Evolutionary conservation across 2,329 filamentous ascomycete genomes (phyloP), one percentile per base, ranked within the genome.

Genomic region (Neospermospora avenae): DNA sequence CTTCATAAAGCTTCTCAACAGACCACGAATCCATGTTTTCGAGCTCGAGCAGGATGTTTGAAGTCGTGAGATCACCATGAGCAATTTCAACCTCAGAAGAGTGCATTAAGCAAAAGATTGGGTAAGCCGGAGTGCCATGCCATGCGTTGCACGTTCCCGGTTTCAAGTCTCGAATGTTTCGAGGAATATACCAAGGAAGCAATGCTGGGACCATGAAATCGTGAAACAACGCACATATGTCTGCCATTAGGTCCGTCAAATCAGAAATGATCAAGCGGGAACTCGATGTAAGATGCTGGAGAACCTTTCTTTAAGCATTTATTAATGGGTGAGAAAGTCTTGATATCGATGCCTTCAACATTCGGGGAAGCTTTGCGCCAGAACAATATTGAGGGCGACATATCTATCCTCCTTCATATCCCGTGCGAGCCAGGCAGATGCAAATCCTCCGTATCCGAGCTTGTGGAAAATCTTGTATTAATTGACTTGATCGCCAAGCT

Each of bases 391-490:
- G 42, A 65, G 16, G 5, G 64, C 61, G 8, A 63, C 58, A 39
- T 67, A 66, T 13, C 28, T 34, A 20, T 48, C 3, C 1, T 57
- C 24, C 1, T 13, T 20, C 1, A 59, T 60, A 64, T 76, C 73
- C 1, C 65, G 66, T 24, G 74, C 76, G 18, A 80, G 73, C 78
- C 77, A 81, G 42, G 79, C 74, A 4, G 76, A 81, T 4, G 77
- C 75, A 62, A 69, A 78, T 0, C 73, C 73, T 25, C 79, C 77
- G 37, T 72, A 75, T n/a, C 77, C 77, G 28, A 80, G 66, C 67
- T 81, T 81, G 59, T 77, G 74, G 28, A 77, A 61, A 51, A 80
- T 66, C 39, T 70, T 69, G 62, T 80, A 81, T 45, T 75, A 73
- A 10, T 75, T 61, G 62, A 80, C 76, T 1, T 64, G 45, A 54